Evolutionary conservation across 2,329 filamentous ascomycete species (phyloP).

Genomic region (Fusarium circinatum): DNA sequence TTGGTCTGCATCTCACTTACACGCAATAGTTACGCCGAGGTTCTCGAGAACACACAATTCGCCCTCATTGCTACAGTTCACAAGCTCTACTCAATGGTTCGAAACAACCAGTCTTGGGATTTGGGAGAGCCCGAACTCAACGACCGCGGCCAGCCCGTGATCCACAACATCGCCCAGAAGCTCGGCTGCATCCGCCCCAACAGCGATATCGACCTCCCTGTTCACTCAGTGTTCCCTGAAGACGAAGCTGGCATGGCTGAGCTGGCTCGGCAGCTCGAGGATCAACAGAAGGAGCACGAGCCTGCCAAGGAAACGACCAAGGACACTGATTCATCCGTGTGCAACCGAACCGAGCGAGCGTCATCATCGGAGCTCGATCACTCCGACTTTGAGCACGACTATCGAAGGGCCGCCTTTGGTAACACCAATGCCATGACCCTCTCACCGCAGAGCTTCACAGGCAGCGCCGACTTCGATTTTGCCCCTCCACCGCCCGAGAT

Average conservation of each 20-base stretch:
- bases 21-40: conserved; percentile 66
- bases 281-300: conserved; percentile 55
- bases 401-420: conserved; percentile 60
- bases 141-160: conserved; percentile 69
- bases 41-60: conserved; percentile 73
- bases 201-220: conserved; percentile 67
- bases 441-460: conserved; percentile 63
- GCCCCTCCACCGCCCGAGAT: conserved; percentile 48
- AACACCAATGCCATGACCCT: conserved; percentile 58
- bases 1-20: conserved; percentile 29
- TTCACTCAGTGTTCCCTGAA: conserved; percentile 69
- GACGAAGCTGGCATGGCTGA: conserved; percentile 67
- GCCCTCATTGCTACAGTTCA: conserved; percentile 72
- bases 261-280: conserved; percentile 64
- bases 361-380: conserved; percentile 66
- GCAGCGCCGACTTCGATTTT: conserved; percentile 52
- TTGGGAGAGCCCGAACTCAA: conserved; percentile 72
- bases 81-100: conserved; percentile 73
- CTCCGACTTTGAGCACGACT: conserved; percentile 66
- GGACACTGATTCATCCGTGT: conserved; percentile 40
- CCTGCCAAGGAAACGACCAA: conserved; percentile 45
- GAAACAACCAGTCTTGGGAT: conserved; percentile 67
- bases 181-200: conserved; percentile 72
- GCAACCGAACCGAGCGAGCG: conserved; percentile 56
- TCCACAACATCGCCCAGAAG: conserved; percentile 72